Conservation (phyloP, 495 filamentous ascomycete species). For the Penicillium turbatum region DNA sequence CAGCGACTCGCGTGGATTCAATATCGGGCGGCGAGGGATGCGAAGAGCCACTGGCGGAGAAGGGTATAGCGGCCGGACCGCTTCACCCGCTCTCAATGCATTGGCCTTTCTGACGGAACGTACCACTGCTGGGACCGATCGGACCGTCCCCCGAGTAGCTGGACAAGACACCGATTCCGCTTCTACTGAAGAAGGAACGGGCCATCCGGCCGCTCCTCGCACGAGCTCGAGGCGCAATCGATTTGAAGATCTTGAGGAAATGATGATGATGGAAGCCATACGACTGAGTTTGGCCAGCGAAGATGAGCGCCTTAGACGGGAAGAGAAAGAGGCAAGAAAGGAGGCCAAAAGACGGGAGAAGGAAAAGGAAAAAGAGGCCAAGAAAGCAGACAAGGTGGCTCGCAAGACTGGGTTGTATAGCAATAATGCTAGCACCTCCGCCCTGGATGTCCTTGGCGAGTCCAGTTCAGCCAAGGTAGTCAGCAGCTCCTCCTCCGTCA, state of each 20-base stretch:
- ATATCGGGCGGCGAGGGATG: constrained; percentile 46
- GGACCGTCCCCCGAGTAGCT: constrained; percentile 25
- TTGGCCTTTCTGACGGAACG: constrained; percentile 50
- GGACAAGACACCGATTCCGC: constrained; percentile 34
- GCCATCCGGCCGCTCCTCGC: constrained; percentile 47
- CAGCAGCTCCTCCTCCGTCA: constrained; percentile 38
- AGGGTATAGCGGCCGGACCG: constrained; percentile 32
- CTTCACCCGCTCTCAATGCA: constrained; percentile 47
- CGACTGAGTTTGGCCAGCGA: constrained; percentile 82
- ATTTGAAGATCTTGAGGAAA: constrained; percentile 87
- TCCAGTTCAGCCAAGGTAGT: constrained; percentile 24
- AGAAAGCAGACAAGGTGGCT: constrained; percentile 67
- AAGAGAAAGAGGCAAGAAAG: constrained; percentile 75
- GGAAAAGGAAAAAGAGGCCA: constrained; percentile 75
- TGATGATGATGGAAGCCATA: constrained; percentile 98
- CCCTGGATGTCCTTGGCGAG: constrained; percentile 31
- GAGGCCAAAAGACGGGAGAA: constrained; percentile 80
- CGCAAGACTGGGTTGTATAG: constrained; percentile 51
- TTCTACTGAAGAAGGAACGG: constrained; percentile 39
- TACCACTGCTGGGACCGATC: constrained; percentile 7
- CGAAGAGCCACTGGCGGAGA: constrained; percentile 39
- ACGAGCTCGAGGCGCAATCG: constrained; percentile 58
- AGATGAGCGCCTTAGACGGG: constrained; percentile 78
- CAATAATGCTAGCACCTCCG: constrained; percentile 41
- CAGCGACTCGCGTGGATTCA: constrained; percentile 43